Percentiles rank a stretch among this genome's conserved stretches.
phyloP scores from a whole-genome alignment of 306 rosid genomes.

The Cucurbita maxima region DNA sequence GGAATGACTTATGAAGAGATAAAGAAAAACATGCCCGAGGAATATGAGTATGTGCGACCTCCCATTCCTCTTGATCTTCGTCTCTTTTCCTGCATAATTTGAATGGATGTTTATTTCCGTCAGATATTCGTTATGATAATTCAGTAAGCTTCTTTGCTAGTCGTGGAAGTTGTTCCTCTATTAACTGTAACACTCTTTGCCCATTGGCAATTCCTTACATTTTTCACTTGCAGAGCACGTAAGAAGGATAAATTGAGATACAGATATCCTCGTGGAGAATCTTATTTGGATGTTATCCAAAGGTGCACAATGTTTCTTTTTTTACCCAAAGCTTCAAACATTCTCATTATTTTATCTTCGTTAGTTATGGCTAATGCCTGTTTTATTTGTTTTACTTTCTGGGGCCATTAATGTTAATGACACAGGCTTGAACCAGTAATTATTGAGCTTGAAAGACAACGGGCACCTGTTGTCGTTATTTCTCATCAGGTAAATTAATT shows the following conservation, averaged over 20 bases:
- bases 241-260: slow-evolving; percentile 92
- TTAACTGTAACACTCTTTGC: background rate
- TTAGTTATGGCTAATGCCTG: background rate
- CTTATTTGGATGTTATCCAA: slow-evolving; percentile 95
- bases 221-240: slow-evolving; percentile 47
- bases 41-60: slow-evolving; percentile 57
- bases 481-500: slow-evolving; percentile 63
- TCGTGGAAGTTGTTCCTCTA: background rate
- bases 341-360: background rate
- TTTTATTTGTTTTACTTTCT: background rate
- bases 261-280: slow-evolving; percentile 97
- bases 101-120: background rate
- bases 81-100: background rate
- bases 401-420: background rate
- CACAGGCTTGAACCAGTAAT: slow-evolving; percentile 97
- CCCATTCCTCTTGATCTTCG: slow-evolving; percentile 5
- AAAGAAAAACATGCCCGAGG: slow-evolving; percentile 95
- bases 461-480: slow-evolving; percentile 97
- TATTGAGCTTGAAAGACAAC: slow-evolving; percentile 92
- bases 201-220: background rate
- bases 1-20: slow-evolving; percentile 93
- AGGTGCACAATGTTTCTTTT: slow-evolving; percentile 30
- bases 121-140: background rate
- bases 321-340: background rate
- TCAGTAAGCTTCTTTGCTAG: background rate